Percentiles rank a stretch among this genome's conserved stretches.
Conservation (phyloP, 1,284 basidiomycete genomes). For the Psilocybe mexicana region DNA sequence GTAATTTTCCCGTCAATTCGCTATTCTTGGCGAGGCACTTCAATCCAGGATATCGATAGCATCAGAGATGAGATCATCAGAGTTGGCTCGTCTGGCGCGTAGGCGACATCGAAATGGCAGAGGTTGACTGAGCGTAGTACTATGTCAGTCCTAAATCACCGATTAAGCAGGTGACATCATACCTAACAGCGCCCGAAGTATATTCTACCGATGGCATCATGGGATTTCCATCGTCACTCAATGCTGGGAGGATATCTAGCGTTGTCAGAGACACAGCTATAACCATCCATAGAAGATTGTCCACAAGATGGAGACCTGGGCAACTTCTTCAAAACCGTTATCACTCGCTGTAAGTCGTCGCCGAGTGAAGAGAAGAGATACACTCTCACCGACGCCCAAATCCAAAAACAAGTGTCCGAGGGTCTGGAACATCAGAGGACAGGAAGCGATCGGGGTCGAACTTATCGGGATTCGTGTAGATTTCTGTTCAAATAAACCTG, state of each 20-base stretch:
- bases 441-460: constrained; percentile 33
- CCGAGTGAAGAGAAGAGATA: too few relatives aligned
- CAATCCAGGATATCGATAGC: too few relatives aligned
- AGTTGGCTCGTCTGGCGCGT: too few relatives aligned
- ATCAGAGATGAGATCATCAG: too few relatives aligned
- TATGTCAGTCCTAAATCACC: neutral
- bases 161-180: neutral
- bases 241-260: constrained; percentile 6
- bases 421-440: constrained; percentile 16
- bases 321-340: constrained; percentile 14
- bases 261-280: constrained; percentile 6
- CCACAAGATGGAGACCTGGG: constrained; percentile 6
- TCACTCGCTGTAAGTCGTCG: too few relatives aligned
- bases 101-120: constrained; percentile 1
- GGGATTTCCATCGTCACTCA: constrained; percentile 5
- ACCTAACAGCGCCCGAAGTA: constrained; percentile 1
- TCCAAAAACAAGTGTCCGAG: constrained; percentile 19
- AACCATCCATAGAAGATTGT: constrained; percentile 2
- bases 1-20: too few relatives aligned
- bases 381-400: constrained; percentile 14
- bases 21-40: too few relatives aligned
- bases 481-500: neutral
- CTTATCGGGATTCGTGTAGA: constrained; percentile 28
- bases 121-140: neutral
- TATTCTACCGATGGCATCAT: neutral